These are phyloP conservation scores for Phylloporus sp. DNA, from an alignment of 768 basidiomycete genomes.

Conservation along the genomic window DNA sequence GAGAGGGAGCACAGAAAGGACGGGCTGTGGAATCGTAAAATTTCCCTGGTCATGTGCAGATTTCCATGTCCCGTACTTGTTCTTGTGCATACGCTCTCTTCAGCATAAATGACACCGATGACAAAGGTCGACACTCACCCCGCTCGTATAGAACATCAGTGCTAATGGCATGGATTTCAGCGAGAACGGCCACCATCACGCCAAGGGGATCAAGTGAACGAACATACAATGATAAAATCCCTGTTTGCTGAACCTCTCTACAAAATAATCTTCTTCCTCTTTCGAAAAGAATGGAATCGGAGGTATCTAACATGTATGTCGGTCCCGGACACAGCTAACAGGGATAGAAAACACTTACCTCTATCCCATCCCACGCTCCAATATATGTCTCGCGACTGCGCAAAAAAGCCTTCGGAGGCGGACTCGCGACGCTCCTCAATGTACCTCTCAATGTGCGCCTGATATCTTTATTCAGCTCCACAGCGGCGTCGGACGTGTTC, in stretches of 20 bases:
- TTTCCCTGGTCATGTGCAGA: conserved; percentile 39
- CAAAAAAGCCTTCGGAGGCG: conserved; percentile 54
- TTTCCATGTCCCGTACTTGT: conserved; percentile 35
- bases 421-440: conserved; percentile 46
- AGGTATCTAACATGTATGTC: conserved; percentile 43
- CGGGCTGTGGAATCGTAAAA: conserved; percentile 39
- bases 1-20: conserved; percentile 37
- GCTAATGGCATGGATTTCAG: conserved; percentile 33
- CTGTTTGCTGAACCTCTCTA: conserved; percentile 53
- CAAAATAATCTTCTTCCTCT: conserved; percentile 67
- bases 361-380: conserved; percentile 43
- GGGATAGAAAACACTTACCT: not conserved
- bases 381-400: conserved; percentile 46
- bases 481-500: conserved; percentile 41
- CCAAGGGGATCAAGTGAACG: not conserved
- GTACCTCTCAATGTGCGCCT: conserved; percentile 54
- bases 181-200: not conserved
- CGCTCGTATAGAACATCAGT: conserved; percentile 58
- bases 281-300: conserved; percentile 54
- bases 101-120: not conserved
- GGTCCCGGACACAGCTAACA: not conserved
- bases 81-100: conserved; percentile 27
- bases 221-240: conserved; percentile 59
- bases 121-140: conserved; percentile 31
- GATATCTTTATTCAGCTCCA: conserved; percentile 53